A percentile compares a stretch with the other conserved stretches of the same genome.
phyloP scores from a whole-genome alignment of 2,329 filamentous ascomycete species.

The Scytalidium sp. region DNA sequence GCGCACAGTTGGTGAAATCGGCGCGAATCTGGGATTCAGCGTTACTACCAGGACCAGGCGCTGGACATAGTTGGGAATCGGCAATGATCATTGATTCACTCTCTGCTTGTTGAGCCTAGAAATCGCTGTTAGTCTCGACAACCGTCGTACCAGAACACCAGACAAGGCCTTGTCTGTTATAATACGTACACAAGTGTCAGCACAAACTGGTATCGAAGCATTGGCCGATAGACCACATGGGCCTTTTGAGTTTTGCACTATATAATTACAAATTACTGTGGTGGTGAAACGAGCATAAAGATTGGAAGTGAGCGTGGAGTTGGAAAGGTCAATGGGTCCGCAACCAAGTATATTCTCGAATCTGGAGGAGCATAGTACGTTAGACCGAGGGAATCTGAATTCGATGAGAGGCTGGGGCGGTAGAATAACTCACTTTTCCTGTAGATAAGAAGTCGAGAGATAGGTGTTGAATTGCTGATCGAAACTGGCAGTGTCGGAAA shows the following conservation, averaged over 20 bases:
- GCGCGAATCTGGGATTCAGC: constrained; percentile 78
- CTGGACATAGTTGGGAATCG: constrained; percentile 68
- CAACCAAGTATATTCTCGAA: constrained; percentile 83
- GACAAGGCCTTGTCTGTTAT: constrained; percentile 3
- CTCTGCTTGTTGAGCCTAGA: constrained; percentile 74
- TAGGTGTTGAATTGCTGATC: constrained; percentile 73
- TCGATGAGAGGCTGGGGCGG: constrained; percentile 1
- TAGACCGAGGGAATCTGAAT: constrained; percentile 23
- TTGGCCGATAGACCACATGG: constrained; percentile 64
- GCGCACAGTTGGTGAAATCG: constrained; percentile 86
- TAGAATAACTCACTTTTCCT: constrained; percentile 62
- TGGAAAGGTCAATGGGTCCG: constrained; percentile 68
- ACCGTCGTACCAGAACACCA: not conserved
- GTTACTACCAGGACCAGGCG: constrained; percentile 52
- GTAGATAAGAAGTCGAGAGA: constrained; percentile 71
- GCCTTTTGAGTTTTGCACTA: constrained; percentile 82
- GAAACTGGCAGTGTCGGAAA: constrained; percentile 73
- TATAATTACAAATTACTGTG: constrained; percentile 87
- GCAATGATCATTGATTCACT: constrained; percentile 84
- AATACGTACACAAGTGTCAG: constrained; percentile 74
- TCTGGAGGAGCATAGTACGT: constrained; percentile 44
- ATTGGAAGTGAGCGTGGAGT: constrained; percentile 57
- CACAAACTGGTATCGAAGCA: constrained; percentile 75
- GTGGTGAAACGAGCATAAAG: constrained; percentile 93
- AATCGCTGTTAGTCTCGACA: constrained; percentile 25